Evolutionary conservation across 345 rosid genomes (phyloP).

Genomic region (Murraya koenigii): DNA sequence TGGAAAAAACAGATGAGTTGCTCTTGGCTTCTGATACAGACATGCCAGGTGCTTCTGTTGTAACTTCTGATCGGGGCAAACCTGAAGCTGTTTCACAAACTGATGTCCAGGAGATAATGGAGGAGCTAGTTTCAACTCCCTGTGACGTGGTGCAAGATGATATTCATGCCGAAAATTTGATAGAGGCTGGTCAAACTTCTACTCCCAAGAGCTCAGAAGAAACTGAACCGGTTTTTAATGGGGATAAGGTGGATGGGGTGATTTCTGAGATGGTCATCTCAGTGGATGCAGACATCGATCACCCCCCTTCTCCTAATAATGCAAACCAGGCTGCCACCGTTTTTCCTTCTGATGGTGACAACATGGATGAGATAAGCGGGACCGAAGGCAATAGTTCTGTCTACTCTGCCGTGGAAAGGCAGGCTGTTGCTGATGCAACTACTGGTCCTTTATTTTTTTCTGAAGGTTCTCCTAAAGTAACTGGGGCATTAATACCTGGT

Average conservation of each 20-base stretch:
- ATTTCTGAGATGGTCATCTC: constrained; percentile 17
- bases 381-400: constrained; percentile 14
- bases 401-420: constrained; percentile 20
- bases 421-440: constrained; percentile 24
- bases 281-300: constrained; percentile 17
- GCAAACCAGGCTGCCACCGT: constrained; percentile 8
- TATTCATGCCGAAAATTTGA: constrained; percentile 12
- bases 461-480: constrained; percentile 39
- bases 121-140: constrained; percentile 20
- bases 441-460: constrained; percentile 36
- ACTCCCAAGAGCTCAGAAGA: constrained; percentile 21
- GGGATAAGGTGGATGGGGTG: constrained; percentile 29
- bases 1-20: constrained; percentile 17
- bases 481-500: constrained; percentile 47
- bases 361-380: constrained; percentile 6
- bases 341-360: constrained; percentile 13
- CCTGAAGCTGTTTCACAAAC: constrained; percentile 18
- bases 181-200: constrained; percentile 10
- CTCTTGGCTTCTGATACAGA: constrained; percentile 19
- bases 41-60: constrained; percentile 18
- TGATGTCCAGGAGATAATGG: constrained; percentile 8
- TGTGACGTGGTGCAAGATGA: constrained; percentile 11
- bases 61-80: constrained; percentile 19
- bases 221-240: constrained; percentile 7
- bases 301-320: not conserved